Evolutionary conservation across 2,329 filamentous ascomycete genomes (phyloP), one percentile per base, ranked within the genome.

Genomic region (Neobulgaria alba): DNA sequence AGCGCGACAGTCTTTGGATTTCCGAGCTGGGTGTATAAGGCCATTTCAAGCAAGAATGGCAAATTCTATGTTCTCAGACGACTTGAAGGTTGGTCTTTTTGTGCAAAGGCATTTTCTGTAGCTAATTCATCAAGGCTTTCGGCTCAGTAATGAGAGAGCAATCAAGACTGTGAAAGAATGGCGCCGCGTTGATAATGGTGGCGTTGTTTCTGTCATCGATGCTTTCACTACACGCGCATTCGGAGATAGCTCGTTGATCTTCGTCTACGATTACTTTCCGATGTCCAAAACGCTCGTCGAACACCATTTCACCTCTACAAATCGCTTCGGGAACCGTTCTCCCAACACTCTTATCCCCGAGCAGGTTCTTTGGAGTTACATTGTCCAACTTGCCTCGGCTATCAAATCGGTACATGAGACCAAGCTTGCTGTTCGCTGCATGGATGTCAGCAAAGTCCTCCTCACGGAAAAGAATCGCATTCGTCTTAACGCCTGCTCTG

Each of bases 11-110:
- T 84, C 12, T 95, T 95, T 62, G 87, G 88, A 19, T 94, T 87
- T 56, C 78, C 82, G 4, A 95, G 83, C 54, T 96, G 89, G 87
- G 77, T 95, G 1, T 98, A 95, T 67, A 96, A 96, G 66, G 90
- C 89, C 7, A 80, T 82, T 17, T 94, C 87, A 5, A 82, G 76
- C 61, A 92, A 92, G 59, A 90, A 90, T 54, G 92, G 89, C 9
- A 81, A 85, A 50, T 78, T 81, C n/a, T 96, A 94, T 63, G 87
- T 82, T 42, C 68, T 98, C 34, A 77, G 92, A 48, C 75, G 92
- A 47, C 73, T 98, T 16, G 88, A 95, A 71, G 84, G 79, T 77
- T 61, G 39, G 60, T 42, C 10, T 29, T 10, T 29, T 33, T 7
- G n/a, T n/a, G 30, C 5, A 10, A 16, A 17, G n/a, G 12, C 12